Evolutionary conservation across 2,329 filamentous ascomycete genomes (phyloP), one percentile per base, ranked within the genome.

Genomic region (Fusarium staphyleae): DNA sequence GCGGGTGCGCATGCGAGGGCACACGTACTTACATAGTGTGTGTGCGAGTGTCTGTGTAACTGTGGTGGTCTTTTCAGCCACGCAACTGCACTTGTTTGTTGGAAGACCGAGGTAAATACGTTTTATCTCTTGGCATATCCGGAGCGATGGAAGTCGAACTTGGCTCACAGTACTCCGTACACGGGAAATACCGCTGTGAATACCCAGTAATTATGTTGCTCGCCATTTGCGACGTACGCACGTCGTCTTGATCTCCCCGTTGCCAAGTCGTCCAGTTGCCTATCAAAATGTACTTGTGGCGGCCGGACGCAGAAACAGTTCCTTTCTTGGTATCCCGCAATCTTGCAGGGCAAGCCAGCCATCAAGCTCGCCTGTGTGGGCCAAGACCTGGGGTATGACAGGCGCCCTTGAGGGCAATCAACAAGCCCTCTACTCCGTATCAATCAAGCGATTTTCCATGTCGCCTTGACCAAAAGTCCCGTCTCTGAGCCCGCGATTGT

Each of bases 381-480:
- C 50, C 61, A 65, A 66, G 48, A 63, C 48, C 53, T 57, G 58
- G 58, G 60, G 63, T 64, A 59, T 44, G 51, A 47, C 55, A 54
- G 52, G 29, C 30, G 39, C 47, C 29, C 39, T 52, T 48, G 52
- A 15, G 15, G 9, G 12, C 39, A 52, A 52, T 40, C 52, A 43
- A 33, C 29, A 33, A 36, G 46, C 42, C 30, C 40, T 36, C 52
- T 44, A n/a, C n/a, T n/a, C n/a, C n/a, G n/a, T n/a, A 46, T 36
- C 33, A 44, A 26, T 22, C n/a, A 18, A 37, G 33, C n/a, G 19
- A 14, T 32, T 35, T 13, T 42, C 48, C 29, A 37, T 16, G 26
- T 47, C 16, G 26, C n/a, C n/a, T 32, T 40, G 30, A 33, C 19
- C 22, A 30, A 19, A 14, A 22, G 13, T 39, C 42, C 41, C 22